phyloP scores from a whole-genome alignment of 225 moss, liverwort and hornwort species.

The Polytrichum commune region DNA sequence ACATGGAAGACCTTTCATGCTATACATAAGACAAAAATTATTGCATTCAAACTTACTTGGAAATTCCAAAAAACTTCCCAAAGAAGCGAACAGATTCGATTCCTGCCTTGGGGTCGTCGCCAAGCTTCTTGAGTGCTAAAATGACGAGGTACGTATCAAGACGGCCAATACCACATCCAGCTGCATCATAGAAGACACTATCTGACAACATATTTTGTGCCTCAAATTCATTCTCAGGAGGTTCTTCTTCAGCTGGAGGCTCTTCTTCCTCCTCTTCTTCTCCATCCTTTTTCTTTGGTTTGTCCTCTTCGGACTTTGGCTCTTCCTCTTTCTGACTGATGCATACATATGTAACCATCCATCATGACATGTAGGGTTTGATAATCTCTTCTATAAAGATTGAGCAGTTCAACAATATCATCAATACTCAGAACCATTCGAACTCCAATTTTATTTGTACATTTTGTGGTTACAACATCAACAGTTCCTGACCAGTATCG shows the following conservation, averaged over 20 bases:
- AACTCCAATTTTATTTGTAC: neutral
- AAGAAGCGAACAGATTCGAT: slow-evolving; percentile 71
- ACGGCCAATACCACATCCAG: slow-evolving; percentile 77
- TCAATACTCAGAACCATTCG: neutral
- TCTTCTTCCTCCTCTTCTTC: slow-evolving; percentile 53
- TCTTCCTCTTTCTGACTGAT: slow-evolving; percentile 61
- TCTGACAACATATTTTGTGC: slow-evolving; percentile 79
- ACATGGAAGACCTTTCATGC: no score
- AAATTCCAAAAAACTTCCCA: slow-evolving; percentile 78
- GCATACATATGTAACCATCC: slow-evolving; percentile 6
- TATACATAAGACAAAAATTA: no score
- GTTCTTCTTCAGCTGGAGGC: slow-evolving; percentile 45
- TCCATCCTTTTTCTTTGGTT: slow-evolving; percentile 46
- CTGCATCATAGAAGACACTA: slow-evolving; percentile 75
- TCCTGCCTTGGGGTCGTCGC: slow-evolving; percentile 66
- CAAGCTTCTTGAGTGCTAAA: slow-evolving; percentile 75
- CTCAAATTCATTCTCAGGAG: slow-evolving; percentile 68
- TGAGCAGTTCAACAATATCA: neutral
- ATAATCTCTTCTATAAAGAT: no score
- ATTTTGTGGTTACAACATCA: no score
- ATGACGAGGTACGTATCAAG: slow-evolving; percentile 74
- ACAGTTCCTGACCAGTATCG: no score
- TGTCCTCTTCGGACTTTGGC: slow-evolving; percentile 31
- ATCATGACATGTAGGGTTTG: no score
- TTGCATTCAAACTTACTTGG: slow-evolving; percentile 30